These are phyloP conservation scores for Daldinia sp. DNA, from an alignment of 2,329 filamentous ascomycete species.

Conservation along the genomic window DNA sequence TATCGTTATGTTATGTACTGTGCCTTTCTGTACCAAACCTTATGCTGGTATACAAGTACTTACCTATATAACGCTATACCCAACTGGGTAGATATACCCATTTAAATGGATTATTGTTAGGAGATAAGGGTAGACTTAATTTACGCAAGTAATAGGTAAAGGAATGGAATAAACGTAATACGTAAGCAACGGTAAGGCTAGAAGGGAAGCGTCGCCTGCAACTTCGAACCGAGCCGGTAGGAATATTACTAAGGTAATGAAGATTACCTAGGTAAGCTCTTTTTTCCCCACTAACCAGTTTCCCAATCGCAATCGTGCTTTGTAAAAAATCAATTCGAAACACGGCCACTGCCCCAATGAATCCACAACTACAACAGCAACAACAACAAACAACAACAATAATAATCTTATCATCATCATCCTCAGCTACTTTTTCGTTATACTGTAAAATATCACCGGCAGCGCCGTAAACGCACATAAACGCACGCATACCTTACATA, in stretches of 20 bases:
- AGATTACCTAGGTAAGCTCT: not conserved
- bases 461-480: constrained; percentile 26
- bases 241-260: not conserved
- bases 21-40: too few relatives aligned
- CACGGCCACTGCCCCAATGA: constrained; percentile 8
- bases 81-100: too few relatives aligned
- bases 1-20: too few relatives aligned
- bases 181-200: constrained; percentile 2
- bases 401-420: constrained; percentile 1
- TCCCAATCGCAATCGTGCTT: not conserved
- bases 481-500: too few relatives aligned
- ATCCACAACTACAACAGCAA: not conserved
- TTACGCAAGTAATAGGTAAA: not conserved
- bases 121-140: too few relatives aligned
- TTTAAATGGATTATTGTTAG: not conserved
- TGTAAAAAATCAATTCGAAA: constrained; percentile 32
- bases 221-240: constrained; percentile 8
- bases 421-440: not conserved
- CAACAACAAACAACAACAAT: not conserved
- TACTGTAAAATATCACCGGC: constrained; percentile 15
- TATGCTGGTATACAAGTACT: too few relatives aligned
- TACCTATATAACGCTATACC: too few relatives aligned
- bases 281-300: constrained; percentile 1
- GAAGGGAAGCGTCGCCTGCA: not conserved
- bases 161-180: constrained; percentile 3